Evolutionary conservation across 371 early-diverging fungal genomes (phyloP).

Genomic region (Mortierella sp.): DNA sequence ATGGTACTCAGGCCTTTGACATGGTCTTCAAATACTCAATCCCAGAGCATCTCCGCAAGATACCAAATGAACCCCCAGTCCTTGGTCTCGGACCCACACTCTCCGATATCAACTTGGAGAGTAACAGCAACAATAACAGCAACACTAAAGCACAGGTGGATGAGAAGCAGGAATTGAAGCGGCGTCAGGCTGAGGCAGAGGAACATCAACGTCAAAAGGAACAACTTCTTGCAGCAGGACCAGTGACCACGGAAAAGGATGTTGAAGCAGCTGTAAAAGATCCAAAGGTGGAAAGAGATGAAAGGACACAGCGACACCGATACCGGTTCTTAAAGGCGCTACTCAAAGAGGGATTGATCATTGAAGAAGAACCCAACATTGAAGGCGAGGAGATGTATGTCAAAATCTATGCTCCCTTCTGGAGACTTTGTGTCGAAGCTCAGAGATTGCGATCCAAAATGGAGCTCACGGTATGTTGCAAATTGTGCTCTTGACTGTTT

Average conservation of each 20-base stretch:
- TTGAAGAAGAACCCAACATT: slow-evolving; percentile 59
- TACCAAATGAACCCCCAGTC: slow-evolving; percentile 31
- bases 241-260: slow-evolving; percentile 15
- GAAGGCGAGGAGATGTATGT: slow-evolving; percentile 61
- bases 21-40: slow-evolving; percentile 54
- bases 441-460: slow-evolving; percentile 45
- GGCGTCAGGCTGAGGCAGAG: slow-evolving; percentile 17
- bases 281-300: slow-evolving; percentile 29
- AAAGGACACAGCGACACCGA: slow-evolving; percentile 26
- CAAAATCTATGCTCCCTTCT: slow-evolving; percentile 64
- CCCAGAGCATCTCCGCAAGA: slow-evolving; percentile 47
- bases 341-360: slow-evolving; percentile 56
- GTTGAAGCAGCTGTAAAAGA: slow-evolving; percentile 18
- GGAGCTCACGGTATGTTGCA: slow-evolving; percentile 42
- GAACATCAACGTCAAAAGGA: slow-evolving; percentile 8
- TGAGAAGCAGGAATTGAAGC: slow-evolving; percentile 15
- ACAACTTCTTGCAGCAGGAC: not conserved
- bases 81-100: slow-evolving; percentile 9
- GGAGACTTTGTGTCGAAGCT: slow-evolving; percentile 61
- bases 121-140: slow-evolving; percentile 5
- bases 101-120: slow-evolving; percentile 30
- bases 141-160: slow-evolving; percentile 10
- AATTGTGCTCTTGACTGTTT: slow-evolving; percentile 3
- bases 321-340: slow-evolving; percentile 58
- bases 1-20: slow-evolving; percentile 55